phyloP scores from a whole-genome alignment of 164 flowering plant species.

The Santalum album region DNA sequence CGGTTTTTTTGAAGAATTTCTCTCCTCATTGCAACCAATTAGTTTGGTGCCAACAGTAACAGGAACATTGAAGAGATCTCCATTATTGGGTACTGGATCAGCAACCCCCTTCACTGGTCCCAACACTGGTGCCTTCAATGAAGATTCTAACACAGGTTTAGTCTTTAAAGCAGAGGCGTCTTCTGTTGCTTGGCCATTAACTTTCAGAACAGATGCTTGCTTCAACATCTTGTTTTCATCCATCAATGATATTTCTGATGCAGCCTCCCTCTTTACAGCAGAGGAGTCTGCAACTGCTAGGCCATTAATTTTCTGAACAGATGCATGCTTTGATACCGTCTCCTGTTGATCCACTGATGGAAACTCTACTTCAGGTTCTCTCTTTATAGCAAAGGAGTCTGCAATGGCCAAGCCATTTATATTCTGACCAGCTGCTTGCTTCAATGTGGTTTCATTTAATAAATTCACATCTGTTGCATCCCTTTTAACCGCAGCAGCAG shows the following conservation, averaged over 20 bases:
- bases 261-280: too few relatives aligned
- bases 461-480: slow-evolving; percentile 7
- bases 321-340: too few relatives aligned
- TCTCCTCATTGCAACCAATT: slow-evolving; percentile 2
- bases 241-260: too few relatives aligned
- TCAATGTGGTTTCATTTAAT: slow-evolving; percentile 8
- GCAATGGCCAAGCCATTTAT: slow-evolving; percentile 4
- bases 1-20: slow-evolving; percentile 9
- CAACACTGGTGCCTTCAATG: slow-evolving; percentile 4
- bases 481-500: slow-evolving; percentile 11
- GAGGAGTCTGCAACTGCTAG: too few relatives aligned
- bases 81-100: slow-evolving; percentile 1
- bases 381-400: slow-evolving; percentile 3
- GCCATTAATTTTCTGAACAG: too few relatives aligned
- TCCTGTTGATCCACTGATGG: too few relatives aligned
- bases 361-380: slow-evolving; percentile 1
- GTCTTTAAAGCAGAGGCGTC: too few relatives aligned
- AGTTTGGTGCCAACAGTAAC: slow-evolving; percentile 4
- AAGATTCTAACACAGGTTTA: slow-evolving; percentile 1
- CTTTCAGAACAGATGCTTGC: too few relatives aligned
- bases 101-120: slow-evolving; percentile 7
- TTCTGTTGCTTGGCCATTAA: too few relatives aligned
- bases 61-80: neutral
- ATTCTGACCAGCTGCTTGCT: slow-evolving; percentile 16
- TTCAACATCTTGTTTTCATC: too few relatives aligned